phyloP scores from a whole-genome alignment of 352 stramenopile genomes.

The Phytophthora megakarya region DNA sequence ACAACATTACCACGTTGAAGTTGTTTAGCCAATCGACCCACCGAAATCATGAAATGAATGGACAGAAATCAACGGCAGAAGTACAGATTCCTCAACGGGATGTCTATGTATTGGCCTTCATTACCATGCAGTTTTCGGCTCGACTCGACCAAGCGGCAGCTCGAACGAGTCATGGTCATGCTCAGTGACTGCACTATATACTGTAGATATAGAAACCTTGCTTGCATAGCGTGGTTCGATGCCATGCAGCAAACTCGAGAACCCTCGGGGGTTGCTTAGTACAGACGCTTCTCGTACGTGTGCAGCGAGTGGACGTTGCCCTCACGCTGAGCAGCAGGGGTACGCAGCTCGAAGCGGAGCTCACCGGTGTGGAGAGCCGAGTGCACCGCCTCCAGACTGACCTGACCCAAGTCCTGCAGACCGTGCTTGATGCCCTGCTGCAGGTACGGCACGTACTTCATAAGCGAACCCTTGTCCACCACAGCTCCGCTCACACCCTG shows the following conservation, averaged over 20 bases:
- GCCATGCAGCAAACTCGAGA: conserved; percentile 23
- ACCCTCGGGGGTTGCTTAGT: conserved; percentile 45
- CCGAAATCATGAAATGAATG: neutral
- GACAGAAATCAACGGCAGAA: neutral
- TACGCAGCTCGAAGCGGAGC: conserved; percentile 97
- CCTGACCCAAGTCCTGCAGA: conserved; percentile 97
- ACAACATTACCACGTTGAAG: conserved; percentile 2
- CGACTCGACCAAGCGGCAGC: conserved; percentile 23
- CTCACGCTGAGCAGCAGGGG: conserved; percentile 98
- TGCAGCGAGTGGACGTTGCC: conserved; percentile 98
- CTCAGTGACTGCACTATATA: conserved; percentile 52
- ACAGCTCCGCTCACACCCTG: conserved; percentile 99
- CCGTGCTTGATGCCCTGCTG: conserved; percentile 98
- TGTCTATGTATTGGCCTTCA: conserved; percentile 43
- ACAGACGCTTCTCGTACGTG: conserved; percentile 96
- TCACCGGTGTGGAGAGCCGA: conserved; percentile 75
- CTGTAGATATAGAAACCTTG: conserved; percentile 43
- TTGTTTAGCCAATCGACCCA: neutral
- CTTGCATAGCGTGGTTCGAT: conserved; percentile 21
- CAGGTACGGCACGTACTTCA: conserved; percentile 99
- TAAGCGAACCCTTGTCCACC: conserved; percentile 99
- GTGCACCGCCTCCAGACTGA: conserved; percentile 91
- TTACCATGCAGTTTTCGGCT: conserved; percentile 49
- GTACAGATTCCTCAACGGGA: conserved; percentile 9
- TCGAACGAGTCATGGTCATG: conserved; percentile 34